Evolutionary conservation across 768 basidiomycete species (phyloP), one percentile per base, ranked within the genome.

Genomic region (Tricholoma hemisulphureum): DNA sequence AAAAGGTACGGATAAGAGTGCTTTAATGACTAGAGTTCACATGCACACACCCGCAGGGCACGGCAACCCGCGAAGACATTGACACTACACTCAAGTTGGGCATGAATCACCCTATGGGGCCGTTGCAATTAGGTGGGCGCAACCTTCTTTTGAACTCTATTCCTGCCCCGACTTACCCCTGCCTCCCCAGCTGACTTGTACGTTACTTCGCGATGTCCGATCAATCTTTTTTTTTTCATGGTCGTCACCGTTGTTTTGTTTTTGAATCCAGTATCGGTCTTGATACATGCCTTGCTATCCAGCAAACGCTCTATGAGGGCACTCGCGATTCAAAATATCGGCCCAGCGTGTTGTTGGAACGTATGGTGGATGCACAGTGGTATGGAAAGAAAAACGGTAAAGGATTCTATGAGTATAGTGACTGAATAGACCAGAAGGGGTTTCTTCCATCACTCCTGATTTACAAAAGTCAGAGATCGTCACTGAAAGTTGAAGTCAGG

Each of bases 361-460:
- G 93, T 32, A 98, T 98, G 96, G 96, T 98, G 4, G 93, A 96
- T 68, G 96, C 96, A 18, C 87, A 89, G 51, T 98, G 92, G 91
- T 80, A 90, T 52, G 96, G 96, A 10, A 88, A 81, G 79, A 96
- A 96, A 80, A 92, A 83, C 57, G 94, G 95, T 4, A 93, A 89
- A 71, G 95, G 95, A 16, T 98, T 98, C 72, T 98, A 97, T 67
- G 93, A 95, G 61, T 97, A 97, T 66, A 65, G 70, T 39, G 63
- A 65, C 53, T 71, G 37, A n/a, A n/a, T 29, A 29, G 43, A 16
- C n/a, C n/a, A n/a, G n/a, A n/a, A n/a, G n/a, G n/a, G n/a, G n/a
- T n/a, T n/a, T n/a, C n/a, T n/a, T n/a, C n/a, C n/a, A n/a, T n/a
- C n/a, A n/a, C n/a, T n/a, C n/a, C n/a, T n/a, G n/a, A n/a, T n/a